Evolutionary conservation across 2,329 filamentous ascomycete genomes (phyloP).

Genomic region (Colletotrichum sp.): DNA sequence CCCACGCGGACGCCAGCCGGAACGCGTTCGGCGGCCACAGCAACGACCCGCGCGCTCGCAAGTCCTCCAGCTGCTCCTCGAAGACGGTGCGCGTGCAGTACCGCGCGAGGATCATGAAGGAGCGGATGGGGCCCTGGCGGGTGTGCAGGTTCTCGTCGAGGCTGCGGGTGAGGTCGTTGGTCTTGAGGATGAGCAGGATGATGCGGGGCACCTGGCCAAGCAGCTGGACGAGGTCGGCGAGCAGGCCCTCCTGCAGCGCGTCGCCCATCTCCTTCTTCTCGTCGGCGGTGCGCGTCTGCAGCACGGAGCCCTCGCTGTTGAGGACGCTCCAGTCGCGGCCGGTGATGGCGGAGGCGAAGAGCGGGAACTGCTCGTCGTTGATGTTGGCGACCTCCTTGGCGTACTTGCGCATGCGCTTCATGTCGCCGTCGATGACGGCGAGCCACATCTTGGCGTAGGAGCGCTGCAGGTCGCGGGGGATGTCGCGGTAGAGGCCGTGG

Average conservation of each 20-base stretch:
- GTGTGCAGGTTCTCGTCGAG: slow-evolving; percentile 91
- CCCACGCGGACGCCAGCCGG: slow-evolving; percentile 59
- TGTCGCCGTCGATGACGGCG: slow-evolving; percentile 89
- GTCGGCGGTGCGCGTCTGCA: slow-evolving; percentile 65
- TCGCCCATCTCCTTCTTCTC: slow-evolving; percentile 89
- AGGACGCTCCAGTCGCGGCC: slow-evolving; percentile 88
- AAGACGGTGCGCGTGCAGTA: slow-evolving; percentile 73
- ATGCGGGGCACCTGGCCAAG: slow-evolving; percentile 89
- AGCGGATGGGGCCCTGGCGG: slow-evolving; percentile 66
- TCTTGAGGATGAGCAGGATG: slow-evolving; percentile 95
- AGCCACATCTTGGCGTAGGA: slow-evolving; percentile 98
- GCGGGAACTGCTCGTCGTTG: slow-evolving; percentile 85
- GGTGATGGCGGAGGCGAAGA: slow-evolving; percentile 96
- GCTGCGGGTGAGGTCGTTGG: slow-evolving; percentile 92
- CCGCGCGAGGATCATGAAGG: slow-evolving; percentile 70
- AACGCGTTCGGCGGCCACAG: slow-evolving; percentile 63
- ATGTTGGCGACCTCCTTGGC: slow-evolving; percentile 89
- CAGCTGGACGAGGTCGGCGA: slow-evolving; percentile 86
- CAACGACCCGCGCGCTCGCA: slow-evolving; percentile 57
- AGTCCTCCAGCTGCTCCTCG: slow-evolving; percentile 65
- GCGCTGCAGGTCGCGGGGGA: slow-evolving; percentile 76
- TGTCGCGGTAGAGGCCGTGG: slow-evolving; percentile 94
- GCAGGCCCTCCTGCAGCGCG: slow-evolving; percentile 84
- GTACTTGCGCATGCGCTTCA: slow-evolving; percentile 85
- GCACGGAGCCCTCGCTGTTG: slow-evolving; percentile 43